Evolutionary conservation across 1,284 basidiomycete species (phyloP).

Genomic region (Sanguinoderma infundibulare): DNA sequence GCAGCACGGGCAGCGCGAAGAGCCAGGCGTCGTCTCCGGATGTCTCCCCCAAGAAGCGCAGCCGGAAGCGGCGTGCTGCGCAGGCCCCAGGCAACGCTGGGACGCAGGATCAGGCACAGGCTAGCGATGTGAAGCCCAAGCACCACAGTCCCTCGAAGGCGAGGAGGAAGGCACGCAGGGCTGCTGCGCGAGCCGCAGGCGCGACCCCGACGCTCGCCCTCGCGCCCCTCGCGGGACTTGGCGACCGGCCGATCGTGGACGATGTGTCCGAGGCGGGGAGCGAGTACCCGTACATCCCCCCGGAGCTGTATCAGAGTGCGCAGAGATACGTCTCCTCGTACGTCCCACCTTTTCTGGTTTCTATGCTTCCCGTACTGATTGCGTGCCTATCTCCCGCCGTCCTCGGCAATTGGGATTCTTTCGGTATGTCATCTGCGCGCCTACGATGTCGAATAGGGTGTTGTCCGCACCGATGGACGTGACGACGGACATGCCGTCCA

Average conservation of each 20-base stretch:
- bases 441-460: slow-evolving; percentile 46
- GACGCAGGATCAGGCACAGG: slow-evolving; percentile 1
- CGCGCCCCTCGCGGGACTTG: slow-evolving; percentile 28
- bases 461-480: slow-evolving; percentile 48
- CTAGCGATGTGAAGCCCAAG: slow-evolving; percentile 5
- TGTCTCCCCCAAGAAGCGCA: slow-evolving; percentile 9
- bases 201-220: slow-evolving; percentile 1
- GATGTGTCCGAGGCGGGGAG: slow-evolving; percentile 50
- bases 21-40: slow-evolving; percentile 4
- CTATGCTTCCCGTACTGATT: not conserved
- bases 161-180: slow-evolving; percentile 27
- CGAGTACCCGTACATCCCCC: slow-evolving; percentile 35
- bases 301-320: slow-evolving; percentile 54
- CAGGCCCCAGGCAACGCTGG: slow-evolving; percentile 12
- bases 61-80: slow-evolving; percentile 21
- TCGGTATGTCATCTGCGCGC: not conserved
- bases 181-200: slow-evolving; percentile 15
- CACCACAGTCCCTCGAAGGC: slow-evolving; percentile 18
- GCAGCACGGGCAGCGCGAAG: slow-evolving; percentile 7
- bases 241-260: slow-evolving; percentile 51
- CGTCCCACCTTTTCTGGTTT: slow-evolving; percentile 15
- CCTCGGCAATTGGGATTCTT: too few relatives aligned
- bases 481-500: slow-evolving; percentile 44
- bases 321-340: slow-evolving; percentile 47
- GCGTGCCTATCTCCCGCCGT: not conserved